Evolutionary conservation across 495 filamentous ascomycete genomes (phyloP).

Genomic region (Aspergillus sclerotiicarbonarius): DNA sequence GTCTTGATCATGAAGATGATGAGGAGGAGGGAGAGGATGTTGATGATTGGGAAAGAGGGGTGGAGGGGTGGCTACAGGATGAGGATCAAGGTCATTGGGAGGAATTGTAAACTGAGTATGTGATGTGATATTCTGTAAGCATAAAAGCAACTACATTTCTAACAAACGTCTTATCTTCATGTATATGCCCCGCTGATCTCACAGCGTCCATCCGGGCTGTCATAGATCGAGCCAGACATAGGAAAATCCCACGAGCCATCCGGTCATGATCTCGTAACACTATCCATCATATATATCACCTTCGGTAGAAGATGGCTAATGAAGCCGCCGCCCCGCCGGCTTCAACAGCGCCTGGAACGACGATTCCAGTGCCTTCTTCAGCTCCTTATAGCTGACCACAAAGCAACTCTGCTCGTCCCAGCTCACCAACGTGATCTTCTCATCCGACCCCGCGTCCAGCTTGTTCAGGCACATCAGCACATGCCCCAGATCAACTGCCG

Average conservation of each 20-base stretch:
- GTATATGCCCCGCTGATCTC: too few species aligned
- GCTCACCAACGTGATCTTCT: conserved; percentile 80
- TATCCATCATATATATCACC: conserved; percentile 16
- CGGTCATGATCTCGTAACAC: background rate
- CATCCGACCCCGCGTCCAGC: conserved; percentile 84
- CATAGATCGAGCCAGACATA: background rate
- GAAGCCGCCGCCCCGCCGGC: conserved; percentile 41
- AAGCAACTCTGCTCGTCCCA: conserved; percentile 85
- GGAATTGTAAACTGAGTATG: too few species aligned
- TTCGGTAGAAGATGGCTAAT: conserved; percentile 21
- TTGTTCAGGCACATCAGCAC: conserved; percentile 83
- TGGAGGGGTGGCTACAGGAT: too few species aligned
- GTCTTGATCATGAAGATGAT: too few species aligned
- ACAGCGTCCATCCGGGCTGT: too few species aligned
- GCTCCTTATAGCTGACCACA: conserved; percentile 80
- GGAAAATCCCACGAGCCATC: background rate
- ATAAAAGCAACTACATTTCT: too few species aligned
- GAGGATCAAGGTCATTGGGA: too few species aligned
- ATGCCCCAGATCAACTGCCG: conserved; percentile 80
- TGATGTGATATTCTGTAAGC: too few species aligned
- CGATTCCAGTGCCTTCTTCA: conserved; percentile 73
- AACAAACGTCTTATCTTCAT: too few species aligned
- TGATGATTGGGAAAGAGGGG: too few species aligned
- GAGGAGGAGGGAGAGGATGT: too few species aligned
- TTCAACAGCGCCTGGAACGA: conserved; percentile 80